Conservation (phyloP, 169 alveolate genomes). For the Blepharisma undulans region DNA sequence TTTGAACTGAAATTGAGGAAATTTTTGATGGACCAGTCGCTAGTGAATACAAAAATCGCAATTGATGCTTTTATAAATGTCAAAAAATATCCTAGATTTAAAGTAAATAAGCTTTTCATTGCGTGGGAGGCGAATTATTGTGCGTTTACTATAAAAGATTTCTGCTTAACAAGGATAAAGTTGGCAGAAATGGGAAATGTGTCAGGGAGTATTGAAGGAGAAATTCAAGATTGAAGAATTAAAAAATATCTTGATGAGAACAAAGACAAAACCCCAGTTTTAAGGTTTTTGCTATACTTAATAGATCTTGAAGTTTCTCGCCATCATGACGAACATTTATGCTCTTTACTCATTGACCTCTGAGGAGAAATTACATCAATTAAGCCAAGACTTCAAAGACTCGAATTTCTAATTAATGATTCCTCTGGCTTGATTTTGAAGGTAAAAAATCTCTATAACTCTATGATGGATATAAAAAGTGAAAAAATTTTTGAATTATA, state of each 20-base stretch:
- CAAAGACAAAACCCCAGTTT: neutral
- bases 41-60: neutral
- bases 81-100: neutral
- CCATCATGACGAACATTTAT: neutral
- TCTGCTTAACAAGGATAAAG: neutral
- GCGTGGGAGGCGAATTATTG: neutral
- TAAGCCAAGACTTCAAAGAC: neutral
- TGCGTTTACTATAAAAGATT: neutral
- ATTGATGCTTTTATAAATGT: neutral
- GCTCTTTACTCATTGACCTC: neutral
- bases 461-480: neutral
- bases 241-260: neutral
- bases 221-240: neutral
- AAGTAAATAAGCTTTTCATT: neutral
- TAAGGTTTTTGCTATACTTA: neutral
- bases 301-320: neutral
- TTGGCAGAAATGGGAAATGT: neutral
- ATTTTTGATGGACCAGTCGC: neutral
- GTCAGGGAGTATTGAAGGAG: neutral
- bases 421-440: neutral
- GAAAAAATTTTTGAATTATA: neutral
- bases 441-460: neutral
- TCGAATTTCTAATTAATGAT: neutral
- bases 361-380: neutral
- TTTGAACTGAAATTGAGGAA: neutral